phyloP scores from a whole-genome alignment of 192 early-diverging fungal species.

The Coemansia sp. region DNA sequence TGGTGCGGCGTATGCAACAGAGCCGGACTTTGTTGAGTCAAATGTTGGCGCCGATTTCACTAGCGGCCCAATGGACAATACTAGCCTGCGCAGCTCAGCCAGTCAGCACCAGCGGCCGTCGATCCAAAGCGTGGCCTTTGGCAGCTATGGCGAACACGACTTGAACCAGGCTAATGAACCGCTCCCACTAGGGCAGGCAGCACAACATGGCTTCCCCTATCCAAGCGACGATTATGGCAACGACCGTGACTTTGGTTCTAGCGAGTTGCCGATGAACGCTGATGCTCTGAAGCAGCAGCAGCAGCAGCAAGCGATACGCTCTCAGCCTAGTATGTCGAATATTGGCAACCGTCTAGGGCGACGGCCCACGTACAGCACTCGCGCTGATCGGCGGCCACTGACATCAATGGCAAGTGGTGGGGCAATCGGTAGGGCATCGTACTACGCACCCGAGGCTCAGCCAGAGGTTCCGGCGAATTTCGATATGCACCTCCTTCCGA shows the following conservation, averaged over 20 bases:
- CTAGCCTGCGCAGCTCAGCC: neutral
- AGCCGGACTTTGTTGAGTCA: neutral
- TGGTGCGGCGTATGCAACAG: neutral
- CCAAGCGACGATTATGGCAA: neutral
- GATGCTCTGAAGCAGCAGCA: neutral
- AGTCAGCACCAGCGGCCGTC: neutral
- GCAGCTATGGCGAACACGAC: neutral
- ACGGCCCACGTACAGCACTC: conserved; percentile 28
- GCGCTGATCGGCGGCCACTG: conserved; percentile 27
- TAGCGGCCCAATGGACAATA: neutral
- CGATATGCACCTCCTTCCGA: conserved; percentile 26
- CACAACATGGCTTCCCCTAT: neutral
- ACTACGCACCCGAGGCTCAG: conserved; percentile 32
- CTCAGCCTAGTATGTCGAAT: neutral
- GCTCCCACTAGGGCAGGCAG: neutral
- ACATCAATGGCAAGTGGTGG: conserved; percentile 1
- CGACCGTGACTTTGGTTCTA: neutral
- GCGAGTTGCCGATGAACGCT: neutral
- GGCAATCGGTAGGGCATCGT: conserved; percentile 29
- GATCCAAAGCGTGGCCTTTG: conserved; percentile 20
- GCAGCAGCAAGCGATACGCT: neutral
- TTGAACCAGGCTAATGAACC: neutral
- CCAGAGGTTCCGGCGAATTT: conserved; percentile 49
- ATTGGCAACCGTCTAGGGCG: conserved; percentile 10
- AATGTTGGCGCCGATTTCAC: neutral